phyloP scores from a whole-genome alignment of 2,329 filamentous ascomycete genomes.

The Immersiporthe knoxdaviesiana region DNA sequence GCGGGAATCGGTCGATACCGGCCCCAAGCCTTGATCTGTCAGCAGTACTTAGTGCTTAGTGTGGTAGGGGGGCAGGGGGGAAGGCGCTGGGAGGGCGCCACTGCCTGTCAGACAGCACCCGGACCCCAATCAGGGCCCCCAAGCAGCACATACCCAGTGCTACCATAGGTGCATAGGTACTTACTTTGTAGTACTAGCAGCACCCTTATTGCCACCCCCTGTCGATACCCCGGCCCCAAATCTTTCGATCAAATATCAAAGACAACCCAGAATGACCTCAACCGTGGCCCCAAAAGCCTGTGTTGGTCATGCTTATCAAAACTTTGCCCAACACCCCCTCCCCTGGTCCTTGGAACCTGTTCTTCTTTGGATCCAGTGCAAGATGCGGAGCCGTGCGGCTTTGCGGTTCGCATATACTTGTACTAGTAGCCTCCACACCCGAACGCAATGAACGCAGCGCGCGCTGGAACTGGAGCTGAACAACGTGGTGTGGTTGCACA shows the following conservation, averaged over 20 bases:
- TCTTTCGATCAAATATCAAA: constrained; percentile 15
- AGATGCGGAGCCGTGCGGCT: not conserved
- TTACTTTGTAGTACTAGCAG: too few relatives aligned
- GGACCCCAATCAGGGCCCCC: not conserved
- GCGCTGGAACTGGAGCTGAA: not conserved
- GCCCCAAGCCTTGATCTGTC: constrained; percentile 15
- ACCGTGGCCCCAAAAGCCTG: not conserved
- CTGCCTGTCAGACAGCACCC: constrained; percentile 2
- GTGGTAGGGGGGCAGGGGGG: not conserved
- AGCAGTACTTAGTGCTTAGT: too few relatives aligned
- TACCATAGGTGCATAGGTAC: too few relatives aligned
- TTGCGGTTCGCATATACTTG: not conserved
- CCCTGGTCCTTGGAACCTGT: not conserved
- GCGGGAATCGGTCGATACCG: constrained; percentile 32
- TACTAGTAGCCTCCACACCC: too few relatives aligned
- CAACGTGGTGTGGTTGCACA: constrained; percentile 15
- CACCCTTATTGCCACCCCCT: not conserved
- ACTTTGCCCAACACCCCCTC: not conserved
- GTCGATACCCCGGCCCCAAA: not conserved
- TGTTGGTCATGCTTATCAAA: constrained; percentile 5
- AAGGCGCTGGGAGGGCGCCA: too few relatives aligned
- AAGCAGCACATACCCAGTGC: too few relatives aligned
- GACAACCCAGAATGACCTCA: constrained; percentile 22
- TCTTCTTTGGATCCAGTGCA: not conserved
- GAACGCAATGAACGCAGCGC: not conserved